These are phyloP conservation scores for Stellera chamaejasme DNA, from an alignment of 345 rosid genomes.

Conservation along the genomic window DNA sequence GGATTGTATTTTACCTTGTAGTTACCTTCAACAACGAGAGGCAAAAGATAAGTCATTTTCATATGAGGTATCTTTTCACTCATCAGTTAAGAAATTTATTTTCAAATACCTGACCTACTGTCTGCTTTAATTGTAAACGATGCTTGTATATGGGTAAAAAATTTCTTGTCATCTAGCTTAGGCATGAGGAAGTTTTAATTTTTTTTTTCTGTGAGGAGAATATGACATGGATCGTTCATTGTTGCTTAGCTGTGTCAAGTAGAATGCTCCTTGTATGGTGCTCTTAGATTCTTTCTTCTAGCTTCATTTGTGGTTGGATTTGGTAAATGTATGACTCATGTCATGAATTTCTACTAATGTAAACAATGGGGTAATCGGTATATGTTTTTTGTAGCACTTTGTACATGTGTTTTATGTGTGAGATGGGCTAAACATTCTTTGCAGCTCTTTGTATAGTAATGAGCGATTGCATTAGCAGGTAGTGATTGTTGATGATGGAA, in stretches of 20 bases:
- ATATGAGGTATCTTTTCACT: slow-evolving; percentile 55
- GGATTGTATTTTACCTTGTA: slow-evolving; percentile 28
- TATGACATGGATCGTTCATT: too few species aligned
- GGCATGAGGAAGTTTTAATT: background rate
- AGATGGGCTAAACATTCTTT: background rate
- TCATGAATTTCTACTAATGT: too few species aligned
- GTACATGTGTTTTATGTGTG: background rate
- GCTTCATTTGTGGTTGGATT: too few species aligned
- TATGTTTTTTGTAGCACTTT: background rate
- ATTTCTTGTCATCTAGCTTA: slow-evolving; percentile 1
- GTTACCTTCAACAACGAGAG: slow-evolving; percentile 78
- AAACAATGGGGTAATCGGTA: too few species aligned
- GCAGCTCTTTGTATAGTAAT: slow-evolving; percentile 5
- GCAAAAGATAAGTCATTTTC: slow-evolving; percentile 77
- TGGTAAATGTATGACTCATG: too few species aligned
- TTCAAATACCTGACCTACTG: too few species aligned
- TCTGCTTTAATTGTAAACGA: too few species aligned
- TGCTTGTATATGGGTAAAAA: background rate
- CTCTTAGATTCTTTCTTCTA: too few species aligned
- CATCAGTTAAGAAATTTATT: too few species aligned
- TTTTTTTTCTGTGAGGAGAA: too few species aligned
- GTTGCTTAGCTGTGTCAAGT: too few species aligned
- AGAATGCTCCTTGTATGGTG: too few species aligned
- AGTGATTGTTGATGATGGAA: slow-evolving; percentile 91
- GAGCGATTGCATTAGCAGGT: slow-evolving; percentile 38